phyloP scores from a whole-genome alignment of 768 basidiomycete species.

The Hemileccinum rubropunctum region DNA sequence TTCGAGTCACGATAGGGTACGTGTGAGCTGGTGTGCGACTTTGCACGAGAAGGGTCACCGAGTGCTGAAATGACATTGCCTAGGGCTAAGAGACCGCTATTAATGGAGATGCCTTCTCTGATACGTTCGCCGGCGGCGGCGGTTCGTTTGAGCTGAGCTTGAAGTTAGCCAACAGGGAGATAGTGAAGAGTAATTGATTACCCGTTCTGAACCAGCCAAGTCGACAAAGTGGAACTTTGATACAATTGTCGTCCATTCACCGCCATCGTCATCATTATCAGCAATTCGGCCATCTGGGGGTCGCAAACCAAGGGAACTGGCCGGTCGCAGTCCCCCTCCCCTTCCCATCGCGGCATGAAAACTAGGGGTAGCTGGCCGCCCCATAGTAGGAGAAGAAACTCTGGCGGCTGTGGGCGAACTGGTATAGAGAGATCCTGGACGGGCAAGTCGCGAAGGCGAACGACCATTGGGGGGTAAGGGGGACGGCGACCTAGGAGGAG shows the following conservation, averaged over 20 bases:
- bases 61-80: constrained; percentile 99
- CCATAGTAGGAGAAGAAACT: constrained; percentile 76
- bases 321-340: constrained; percentile 64
- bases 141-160: constrained; percentile 83
- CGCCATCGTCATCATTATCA: constrained; percentile 56
- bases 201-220: constrained; percentile 93
- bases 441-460: constrained; percentile 73
- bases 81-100: constrained; percentile 91
- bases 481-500: constrained; percentile 72
- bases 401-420: constrained; percentile 34
- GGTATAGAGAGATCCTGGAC: constrained; percentile 76
- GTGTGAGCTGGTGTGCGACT: constrained; percentile 81
- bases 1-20: constrained; percentile 99
- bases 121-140: constrained; percentile 94
- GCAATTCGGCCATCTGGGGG: constrained; percentile 42
- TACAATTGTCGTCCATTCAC: constrained; percentile 86
- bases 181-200: constrained; percentile 33
- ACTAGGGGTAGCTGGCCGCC: constrained; percentile 76
- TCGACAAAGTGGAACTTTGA: constrained; percentile 99
- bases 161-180: constrained; percentile 14
- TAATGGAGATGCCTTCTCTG: constrained; percentile 99
- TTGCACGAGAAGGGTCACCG: constrained; percentile 87
- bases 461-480: constrained; percentile 73
- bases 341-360: constrained; percentile 74
- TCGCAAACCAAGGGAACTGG: constrained; percentile 75